Percentiles rank a stretch among this genome's conserved stretches.
Conservation (phyloP, 106 monocot species). For the Dendrobium officinale region DNA sequence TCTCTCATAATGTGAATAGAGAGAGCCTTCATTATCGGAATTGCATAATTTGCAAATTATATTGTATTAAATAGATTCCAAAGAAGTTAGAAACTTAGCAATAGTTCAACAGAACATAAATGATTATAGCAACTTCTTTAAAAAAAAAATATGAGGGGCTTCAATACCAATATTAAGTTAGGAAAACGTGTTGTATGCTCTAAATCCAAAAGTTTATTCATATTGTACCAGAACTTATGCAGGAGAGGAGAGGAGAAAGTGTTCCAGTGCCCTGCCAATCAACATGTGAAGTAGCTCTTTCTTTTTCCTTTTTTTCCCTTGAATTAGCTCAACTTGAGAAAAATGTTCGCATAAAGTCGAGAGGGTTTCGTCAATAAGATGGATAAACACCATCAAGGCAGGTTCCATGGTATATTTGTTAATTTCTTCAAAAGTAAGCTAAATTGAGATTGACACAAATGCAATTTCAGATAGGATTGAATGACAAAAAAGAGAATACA, state of each 20-base stretch:
- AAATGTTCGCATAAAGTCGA: too few species aligned
- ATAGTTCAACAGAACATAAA: neutral
- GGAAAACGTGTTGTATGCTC: neutral
- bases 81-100: neutral
- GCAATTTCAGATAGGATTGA: neutral
- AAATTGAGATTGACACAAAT: neutral
- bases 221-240: neutral
- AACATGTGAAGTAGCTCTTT: too few species aligned
- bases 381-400: neutral
- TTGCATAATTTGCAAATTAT: neutral
- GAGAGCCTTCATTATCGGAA: neutral
- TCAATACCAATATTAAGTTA: neutral
- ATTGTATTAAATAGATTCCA: neutral
- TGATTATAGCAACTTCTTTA: neutral
- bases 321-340: too few species aligned
- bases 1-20: neutral
- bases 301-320: too few species aligned
- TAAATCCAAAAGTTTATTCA: neutral
- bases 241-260: too few species aligned
- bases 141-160: neutral
- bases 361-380: too few species aligned
- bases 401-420: neutral
- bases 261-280: too few species aligned
- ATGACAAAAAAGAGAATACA: too few species aligned
- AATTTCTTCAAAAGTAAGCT: neutral